phyloP scores from a whole-genome alignment of 192 early-diverging fungal species.

The Glomus cerebriforme region DNA sequence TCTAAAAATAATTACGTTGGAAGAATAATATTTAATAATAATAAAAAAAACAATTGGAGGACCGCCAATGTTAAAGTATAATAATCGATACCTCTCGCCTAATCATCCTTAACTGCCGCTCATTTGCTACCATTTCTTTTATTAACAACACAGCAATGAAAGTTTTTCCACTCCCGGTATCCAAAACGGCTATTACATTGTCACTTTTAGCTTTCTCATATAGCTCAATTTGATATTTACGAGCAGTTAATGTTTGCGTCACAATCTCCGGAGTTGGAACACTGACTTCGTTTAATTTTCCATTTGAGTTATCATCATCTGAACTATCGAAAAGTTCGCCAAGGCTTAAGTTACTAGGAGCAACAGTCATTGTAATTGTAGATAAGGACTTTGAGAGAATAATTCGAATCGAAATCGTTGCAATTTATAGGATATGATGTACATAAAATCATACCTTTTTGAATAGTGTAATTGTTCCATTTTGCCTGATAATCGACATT shows the following conservation, averaged over 20 bases:
- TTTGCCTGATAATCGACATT: no score
- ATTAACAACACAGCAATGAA: constrained; percentile 86
- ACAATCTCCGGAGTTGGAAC: neutral
- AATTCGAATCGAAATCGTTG: neutral
- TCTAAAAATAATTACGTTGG: constrained; percentile 32
- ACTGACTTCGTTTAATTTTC: neutral
- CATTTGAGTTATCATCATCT: neutral
- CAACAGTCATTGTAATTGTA: neutral
- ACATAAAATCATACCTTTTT: no score
- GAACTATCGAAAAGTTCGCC: neutral
- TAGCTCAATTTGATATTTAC: constrained; percentile 79
- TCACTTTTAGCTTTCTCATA: constrained; percentile 61
- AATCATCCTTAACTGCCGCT: constrained; percentile 38
- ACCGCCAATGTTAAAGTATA: neutral
- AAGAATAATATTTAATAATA: neutral
- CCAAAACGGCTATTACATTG: constrained; percentile 88
- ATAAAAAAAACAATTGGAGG: neutral
- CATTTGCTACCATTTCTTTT: constrained; percentile 61
- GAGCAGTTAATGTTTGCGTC: neutral
- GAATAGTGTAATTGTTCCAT: no score
- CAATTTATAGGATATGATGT: no score
- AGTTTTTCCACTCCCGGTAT: constrained; percentile 95
- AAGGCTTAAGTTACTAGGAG: neutral
- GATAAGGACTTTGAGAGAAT: neutral
- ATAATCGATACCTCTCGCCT: constrained; percentile 39